Evolutionary conservation across 257 asterid genomes (phyloP).

Genomic region (Eustoma russellianum): DNA sequence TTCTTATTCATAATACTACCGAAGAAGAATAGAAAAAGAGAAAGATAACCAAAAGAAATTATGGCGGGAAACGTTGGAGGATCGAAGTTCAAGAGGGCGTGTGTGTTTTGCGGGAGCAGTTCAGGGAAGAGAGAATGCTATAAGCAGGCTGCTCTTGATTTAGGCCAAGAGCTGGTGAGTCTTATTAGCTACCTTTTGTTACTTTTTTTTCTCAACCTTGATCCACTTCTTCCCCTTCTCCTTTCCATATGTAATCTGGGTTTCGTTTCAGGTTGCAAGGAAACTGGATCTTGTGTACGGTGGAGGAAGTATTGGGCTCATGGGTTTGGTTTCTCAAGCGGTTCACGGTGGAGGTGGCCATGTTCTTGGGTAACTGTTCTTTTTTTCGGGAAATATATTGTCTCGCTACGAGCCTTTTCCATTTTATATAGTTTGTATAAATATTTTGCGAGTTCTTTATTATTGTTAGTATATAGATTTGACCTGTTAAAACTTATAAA

Average conservation of each 20-base stretch:
- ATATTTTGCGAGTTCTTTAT: no score
- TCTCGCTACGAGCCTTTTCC: neutral
- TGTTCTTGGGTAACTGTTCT: constrained; percentile 40
- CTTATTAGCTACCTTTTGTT: neutral
- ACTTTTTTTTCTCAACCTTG: neutral
- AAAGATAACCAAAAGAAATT: neutral
- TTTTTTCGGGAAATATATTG: neutral
- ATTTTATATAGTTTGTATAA: neutral
- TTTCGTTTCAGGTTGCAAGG: constrained; percentile 43
- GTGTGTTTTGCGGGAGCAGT: constrained; percentile 73
- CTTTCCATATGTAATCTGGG: neutral
- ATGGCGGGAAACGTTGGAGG: constrained; percentile 18
- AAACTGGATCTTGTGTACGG: constrained; percentile 67
- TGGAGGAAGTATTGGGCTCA: constrained; percentile 68
- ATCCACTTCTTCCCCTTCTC: neutral
- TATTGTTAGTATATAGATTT: neutral
- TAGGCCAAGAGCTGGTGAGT: constrained; percentile 55
- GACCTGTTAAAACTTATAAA: neutral
- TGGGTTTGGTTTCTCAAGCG: constrained; percentile 59
- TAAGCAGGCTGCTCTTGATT: constrained; percentile 51
- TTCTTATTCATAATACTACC: no score
- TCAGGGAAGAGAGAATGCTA: constrained; percentile 61
- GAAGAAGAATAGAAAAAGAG: neutral
- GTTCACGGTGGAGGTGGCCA: constrained; percentile 65
- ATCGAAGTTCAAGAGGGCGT: constrained; percentile 50